Evolutionary conservation across 75 land plant genomes (phyloP).

Genomic region (Pinus taeda): DNA sequence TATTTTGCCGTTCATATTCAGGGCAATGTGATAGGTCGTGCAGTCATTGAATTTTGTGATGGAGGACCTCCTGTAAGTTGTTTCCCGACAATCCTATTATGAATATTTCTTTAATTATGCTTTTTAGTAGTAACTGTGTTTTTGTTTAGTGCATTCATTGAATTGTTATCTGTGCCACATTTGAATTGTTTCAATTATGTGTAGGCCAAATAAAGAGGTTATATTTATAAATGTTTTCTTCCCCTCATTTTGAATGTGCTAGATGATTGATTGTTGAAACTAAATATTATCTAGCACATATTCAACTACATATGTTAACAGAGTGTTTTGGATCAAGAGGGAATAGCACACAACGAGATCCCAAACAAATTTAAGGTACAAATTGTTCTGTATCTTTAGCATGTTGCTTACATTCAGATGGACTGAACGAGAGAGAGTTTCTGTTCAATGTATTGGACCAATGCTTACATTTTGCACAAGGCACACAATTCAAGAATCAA

Average conservation of each 20-base stretch:
- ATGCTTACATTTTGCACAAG: too few relatives aligned
- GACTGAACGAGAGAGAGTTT: too few relatives aligned
- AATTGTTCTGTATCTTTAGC: too few relatives aligned
- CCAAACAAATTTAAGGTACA: too few relatives aligned
- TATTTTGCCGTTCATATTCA: constrained; percentile 17
- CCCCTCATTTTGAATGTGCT: too few relatives aligned
- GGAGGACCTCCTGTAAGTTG: constrained; percentile 80
- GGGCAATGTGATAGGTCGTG: constrained; percentile 91
- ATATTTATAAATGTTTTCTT: too few relatives aligned
- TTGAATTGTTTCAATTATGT: neutral
- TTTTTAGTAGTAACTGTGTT: neutral
- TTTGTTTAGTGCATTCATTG: constrained; percentile 7
- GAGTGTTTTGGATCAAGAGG: neutral
- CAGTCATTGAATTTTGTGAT: constrained; percentile 84
- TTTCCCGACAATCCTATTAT: neutral
- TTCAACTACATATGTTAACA: too few relatives aligned
- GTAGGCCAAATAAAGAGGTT: neutral
- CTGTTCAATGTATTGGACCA: too few relatives aligned
- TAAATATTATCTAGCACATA: neutral
- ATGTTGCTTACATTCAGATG: too few relatives aligned
- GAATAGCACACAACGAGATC: neutral
- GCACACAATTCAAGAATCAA: too few relatives aligned
- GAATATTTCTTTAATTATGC: neutral
- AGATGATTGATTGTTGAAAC: too few relatives aligned
- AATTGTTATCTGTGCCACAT: neutral